Conservation (phyloP, 2,329 filamentous ascomycete genomes). For the Cercospora berteroae region DNA sequence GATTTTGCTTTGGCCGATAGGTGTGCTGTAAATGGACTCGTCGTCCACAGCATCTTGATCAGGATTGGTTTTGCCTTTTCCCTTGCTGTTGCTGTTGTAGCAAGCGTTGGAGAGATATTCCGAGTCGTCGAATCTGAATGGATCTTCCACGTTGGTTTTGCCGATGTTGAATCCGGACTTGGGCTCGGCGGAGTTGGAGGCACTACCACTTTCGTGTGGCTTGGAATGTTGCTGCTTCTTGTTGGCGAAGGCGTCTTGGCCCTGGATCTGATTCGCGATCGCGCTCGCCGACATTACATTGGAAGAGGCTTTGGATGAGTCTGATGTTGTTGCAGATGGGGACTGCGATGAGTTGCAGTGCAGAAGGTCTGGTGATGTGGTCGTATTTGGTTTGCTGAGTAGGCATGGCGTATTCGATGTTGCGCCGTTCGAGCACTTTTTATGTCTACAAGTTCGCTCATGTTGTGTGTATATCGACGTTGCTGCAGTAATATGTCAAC, state of each 20-base stretch:
- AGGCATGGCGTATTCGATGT: neutral
- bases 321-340: constrained; percentile 2
- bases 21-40: constrained; percentile 14
- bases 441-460: neutral
- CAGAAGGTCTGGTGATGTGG: neutral
- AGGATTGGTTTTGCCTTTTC: neutral
- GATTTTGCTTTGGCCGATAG: constrained; percentile 9
- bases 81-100: neutral
- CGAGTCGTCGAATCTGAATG: neutral
- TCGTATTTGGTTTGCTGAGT: neutral
- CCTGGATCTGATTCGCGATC: constrained; percentile 7
- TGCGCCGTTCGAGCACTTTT: neutral
- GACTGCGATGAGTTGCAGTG: constrained; percentile 4
- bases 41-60: constrained; percentile 8
- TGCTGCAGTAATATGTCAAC: constrained; percentile 8
- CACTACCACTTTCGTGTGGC: neutral
- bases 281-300: constrained; percentile 8
- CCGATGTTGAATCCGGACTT: neutral
- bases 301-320: constrained; percentile 1
- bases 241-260: constrained; percentile 10
- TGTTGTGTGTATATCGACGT: constrained; percentile 9
- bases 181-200: neutral
- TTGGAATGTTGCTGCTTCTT: constrained; percentile 7
- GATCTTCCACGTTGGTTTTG: constrained; percentile 3
- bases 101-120: constrained; percentile 1